phyloP scores from a whole-genome alignment of 108 stramenopile genomes.

The Aurantiochytrium sp. region DNA sequence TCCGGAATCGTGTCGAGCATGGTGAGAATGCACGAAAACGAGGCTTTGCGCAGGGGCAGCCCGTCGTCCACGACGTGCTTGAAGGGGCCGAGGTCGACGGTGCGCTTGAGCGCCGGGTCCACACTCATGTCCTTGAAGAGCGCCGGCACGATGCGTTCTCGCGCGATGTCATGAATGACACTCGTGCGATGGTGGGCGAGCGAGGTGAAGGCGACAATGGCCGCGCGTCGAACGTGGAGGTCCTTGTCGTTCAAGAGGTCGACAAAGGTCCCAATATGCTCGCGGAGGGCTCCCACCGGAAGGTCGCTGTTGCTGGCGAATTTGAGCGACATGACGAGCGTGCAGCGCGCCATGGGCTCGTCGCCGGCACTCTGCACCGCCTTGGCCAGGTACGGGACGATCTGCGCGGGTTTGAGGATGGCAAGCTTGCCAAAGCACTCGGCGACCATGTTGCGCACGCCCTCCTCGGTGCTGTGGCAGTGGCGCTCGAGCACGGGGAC shows the following conservation, averaged over 20 bases:
- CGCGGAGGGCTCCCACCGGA: constrained; percentile 48
- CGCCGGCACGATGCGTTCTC: not conserved
- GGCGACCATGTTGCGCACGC: constrained; percentile 89
- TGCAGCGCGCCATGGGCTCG: constrained; percentile 68
- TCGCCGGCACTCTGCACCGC: constrained; percentile 37
- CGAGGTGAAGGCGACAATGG: constrained; percentile 84
- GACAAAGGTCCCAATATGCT: constrained; percentile 72
- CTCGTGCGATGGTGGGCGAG: constrained; percentile 82
- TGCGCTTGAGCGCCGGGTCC: constrained; percentile 58
- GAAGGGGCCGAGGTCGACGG: constrained; percentile 95
- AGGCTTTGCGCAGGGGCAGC: constrained; percentile 85
- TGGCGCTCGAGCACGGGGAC: constrained; percentile 75
- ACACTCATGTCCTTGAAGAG: not conserved
- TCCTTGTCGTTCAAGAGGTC: constrained; percentile 73
- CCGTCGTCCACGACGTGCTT: constrained; percentile 95
- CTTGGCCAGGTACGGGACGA: constrained; percentile 59
- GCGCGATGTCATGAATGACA: constrained; percentile 56
- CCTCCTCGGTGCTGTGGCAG: constrained; percentile 74
- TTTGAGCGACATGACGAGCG: constrained; percentile 77
- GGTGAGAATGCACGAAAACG: constrained; percentile 81
- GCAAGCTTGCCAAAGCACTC: constrained; percentile 87
- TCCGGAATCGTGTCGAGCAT: constrained; percentile 70
- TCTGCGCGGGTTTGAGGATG: constrained; percentile 62
- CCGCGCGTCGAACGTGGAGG: constrained; percentile 72
- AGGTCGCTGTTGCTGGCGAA: constrained; percentile 71